Evolutionary conservation across 371 early-diverging fungal species (phyloP).

Genomic region (Mucor mucedo): DNA sequence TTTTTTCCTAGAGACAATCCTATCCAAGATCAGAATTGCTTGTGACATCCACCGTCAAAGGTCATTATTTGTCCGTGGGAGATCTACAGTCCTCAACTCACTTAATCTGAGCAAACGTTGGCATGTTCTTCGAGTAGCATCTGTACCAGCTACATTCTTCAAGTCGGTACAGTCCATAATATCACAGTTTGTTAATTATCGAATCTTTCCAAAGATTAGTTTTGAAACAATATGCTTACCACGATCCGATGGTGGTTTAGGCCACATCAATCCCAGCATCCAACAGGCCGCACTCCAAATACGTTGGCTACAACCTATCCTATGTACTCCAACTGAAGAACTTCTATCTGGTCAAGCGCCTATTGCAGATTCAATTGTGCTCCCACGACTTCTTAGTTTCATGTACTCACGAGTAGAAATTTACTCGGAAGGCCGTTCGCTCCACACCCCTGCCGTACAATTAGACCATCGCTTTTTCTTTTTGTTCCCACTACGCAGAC

Average conservation of each 20-base stretch:
- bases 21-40: constrained; percentile 10
- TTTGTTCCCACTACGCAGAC: constrained; percentile 8
- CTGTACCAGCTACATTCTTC: constrained; percentile 1
- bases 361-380: constrained; percentile 9
- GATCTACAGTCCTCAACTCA: constrained; percentile 26
- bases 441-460: background rate
- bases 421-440: no score
- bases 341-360: background rate
- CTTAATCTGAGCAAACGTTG: constrained; percentile 32
- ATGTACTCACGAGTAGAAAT: background rate
- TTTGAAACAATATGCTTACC: background rate
- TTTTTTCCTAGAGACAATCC: constrained; percentile 2
- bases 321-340: background rate
- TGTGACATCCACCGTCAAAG: constrained; percentile 13
- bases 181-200: constrained; percentile 11
- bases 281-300: constrained; percentile 5
- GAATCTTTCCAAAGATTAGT: constrained; percentile 17
- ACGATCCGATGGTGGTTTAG: constrained; percentile 10
- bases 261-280: constrained; percentile 6
- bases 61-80: constrained; percentile 25
- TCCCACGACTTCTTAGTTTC: constrained; percentile 1
- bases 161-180: constrained; percentile 1
- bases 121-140: constrained; percentile 29
- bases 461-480: constrained; percentile 5
- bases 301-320: constrained; percentile 4